phyloP scores from a whole-genome alignment of 1,284 basidiomycete species.

The Cryptococcus sp. region DNA sequence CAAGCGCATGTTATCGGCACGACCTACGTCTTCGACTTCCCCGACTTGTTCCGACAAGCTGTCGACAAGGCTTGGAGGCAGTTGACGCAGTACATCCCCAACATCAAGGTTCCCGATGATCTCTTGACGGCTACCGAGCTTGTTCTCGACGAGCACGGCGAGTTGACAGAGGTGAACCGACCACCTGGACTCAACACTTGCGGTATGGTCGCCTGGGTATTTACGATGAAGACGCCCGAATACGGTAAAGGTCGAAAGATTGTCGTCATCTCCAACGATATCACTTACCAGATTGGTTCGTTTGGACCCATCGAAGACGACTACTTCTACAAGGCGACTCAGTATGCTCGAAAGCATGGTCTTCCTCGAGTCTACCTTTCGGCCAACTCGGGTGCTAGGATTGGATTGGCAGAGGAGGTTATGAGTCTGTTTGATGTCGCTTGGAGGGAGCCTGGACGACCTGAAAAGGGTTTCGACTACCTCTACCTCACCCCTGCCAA shows the following conservation, averaged over 20 bases:
- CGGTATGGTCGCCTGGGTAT: conserved; percentile 99
- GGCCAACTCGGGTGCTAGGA: conserved; percentile 95
- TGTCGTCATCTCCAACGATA: conserved; percentile 95
- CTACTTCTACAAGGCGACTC: conserved; percentile 92
- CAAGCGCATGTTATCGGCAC: conserved; percentile 99
- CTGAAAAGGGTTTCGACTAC: conserved; percentile 95
- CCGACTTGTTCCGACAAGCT: conserved; percentile 95
- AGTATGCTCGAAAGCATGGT: conserved; percentile 82
- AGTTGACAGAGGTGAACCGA: conserved; percentile 82
- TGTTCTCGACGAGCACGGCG: conserved; percentile 87
- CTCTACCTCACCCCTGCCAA: conserved; percentile 88
- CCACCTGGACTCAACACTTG: conserved; percentile 89
- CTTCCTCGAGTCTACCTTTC: conserved; percentile 95
- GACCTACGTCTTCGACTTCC: conserved; percentile 98
- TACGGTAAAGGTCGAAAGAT: conserved; percentile 81
- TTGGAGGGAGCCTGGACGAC: conserved; percentile 73
- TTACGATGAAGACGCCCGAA: conserved; percentile 88
- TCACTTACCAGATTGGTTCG: conserved; percentile 97
- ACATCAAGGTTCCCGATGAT: conserved; percentile 67
- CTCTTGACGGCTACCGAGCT: conserved; percentile 81
- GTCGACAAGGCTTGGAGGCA: conserved; percentile 87
- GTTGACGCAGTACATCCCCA: conserved; percentile 60
- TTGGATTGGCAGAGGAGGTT: conserved; percentile 91
- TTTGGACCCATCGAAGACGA: conserved; percentile 95
- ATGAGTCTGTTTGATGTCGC: conserved; percentile 85